Evolutionary conservation across 192 early-diverging fungal genomes (phyloP).

Genomic region (Rhizophlyctis rosea): DNA sequence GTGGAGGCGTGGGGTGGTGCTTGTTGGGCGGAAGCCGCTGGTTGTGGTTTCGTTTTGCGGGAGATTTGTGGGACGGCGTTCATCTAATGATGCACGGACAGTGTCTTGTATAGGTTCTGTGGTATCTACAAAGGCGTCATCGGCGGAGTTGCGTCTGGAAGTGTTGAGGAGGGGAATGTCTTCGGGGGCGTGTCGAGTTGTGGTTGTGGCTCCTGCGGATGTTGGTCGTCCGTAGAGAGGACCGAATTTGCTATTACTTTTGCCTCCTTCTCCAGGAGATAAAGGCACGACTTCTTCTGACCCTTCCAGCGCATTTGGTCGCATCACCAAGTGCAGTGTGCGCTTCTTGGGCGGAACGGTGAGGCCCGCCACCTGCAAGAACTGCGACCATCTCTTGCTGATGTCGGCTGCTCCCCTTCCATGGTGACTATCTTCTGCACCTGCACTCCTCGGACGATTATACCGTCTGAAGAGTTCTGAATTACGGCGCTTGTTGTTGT

Average conservation of each 20-base stretch:
- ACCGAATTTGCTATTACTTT: slow-evolving; percentile 7
- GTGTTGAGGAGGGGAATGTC: not conserved
- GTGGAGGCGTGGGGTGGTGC: slow-evolving; percentile 19
- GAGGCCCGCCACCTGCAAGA: slow-evolving; percentile 16
- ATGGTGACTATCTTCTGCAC: slow-evolving; percentile 2
- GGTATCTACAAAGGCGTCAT: slow-evolving; percentile 23
- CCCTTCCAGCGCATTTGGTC: slow-evolving; percentile 30
- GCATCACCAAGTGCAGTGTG: slow-evolving; percentile 33
- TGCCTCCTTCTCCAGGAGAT: slow-evolving; percentile 22
- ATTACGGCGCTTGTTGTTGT: slow-evolving; percentile 13
- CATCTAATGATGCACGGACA: too few species aligned
- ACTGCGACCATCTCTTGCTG: too few species aligned
- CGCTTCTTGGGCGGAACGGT: slow-evolving; percentile 19
- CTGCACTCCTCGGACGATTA: slow-evolving; percentile 11
- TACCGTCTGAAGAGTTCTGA: slow-evolving; percentile 25
- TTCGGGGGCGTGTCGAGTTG: not conserved
- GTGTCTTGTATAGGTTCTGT: too few species aligned
- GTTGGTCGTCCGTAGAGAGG: slow-evolving; percentile 4
- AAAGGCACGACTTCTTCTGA: slow-evolving; percentile 17
- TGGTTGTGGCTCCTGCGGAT: not conserved
- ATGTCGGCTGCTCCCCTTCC: too few species aligned
- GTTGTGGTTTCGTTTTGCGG: too few species aligned
- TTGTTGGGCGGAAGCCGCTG: slow-evolving; percentile 11
- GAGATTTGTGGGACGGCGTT: too few species aligned
- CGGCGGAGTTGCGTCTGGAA: slow-evolving; percentile 26